Evolutionary conservation across 371 early-diverging fungal species (phyloP), one percentile per base, ranked within the genome.

Genomic region (Mortierella sp.): DNA sequence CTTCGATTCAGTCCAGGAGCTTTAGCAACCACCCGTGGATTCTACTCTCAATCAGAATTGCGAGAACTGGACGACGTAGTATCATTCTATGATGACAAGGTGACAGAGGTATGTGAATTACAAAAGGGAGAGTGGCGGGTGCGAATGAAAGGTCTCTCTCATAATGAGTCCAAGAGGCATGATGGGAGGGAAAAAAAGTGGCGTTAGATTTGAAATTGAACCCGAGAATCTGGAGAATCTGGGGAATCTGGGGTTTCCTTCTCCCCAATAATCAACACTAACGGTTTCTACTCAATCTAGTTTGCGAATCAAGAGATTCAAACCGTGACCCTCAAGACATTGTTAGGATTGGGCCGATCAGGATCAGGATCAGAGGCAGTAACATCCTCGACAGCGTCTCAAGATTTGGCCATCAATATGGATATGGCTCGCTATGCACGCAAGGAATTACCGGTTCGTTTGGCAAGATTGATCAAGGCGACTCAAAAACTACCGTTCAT

Each of bases 401-500:
- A 39, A 44, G 67, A 73, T 53, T 54, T 77, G 0, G 77, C 60
- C 3, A 60, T 69, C 54, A 77, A 77, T 57, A 82, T 81, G 40
- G 84, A 83, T 17, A 86, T 87, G 53, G 90, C 90, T 7, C 80
- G 82, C 8, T 91, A 91, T 69, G 85, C 93, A n/a, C 86, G 86
- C 34, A 73, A 84, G 14, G 95, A 95, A 68, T 80, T 96, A 39
- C 95, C 95, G 0, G 92, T 89, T 43, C 89, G 96, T 27, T 63
- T 96, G 58, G 96, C 95, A 9, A 70, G 93, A 64, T 85, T 94
- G 43, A 92, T 94, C 19, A 83, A 87, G 77, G 92, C 92, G 10
- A 87, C 95, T 45, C 94, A 95, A 74, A 89, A 87, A 57, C 81
- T 96, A 16, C 96, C 95, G 0, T 95, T 92, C 70, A 96, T 96